Conservation (phyloP, 352 stramenopile species). For the Phytophthora brassicae region DNA sequence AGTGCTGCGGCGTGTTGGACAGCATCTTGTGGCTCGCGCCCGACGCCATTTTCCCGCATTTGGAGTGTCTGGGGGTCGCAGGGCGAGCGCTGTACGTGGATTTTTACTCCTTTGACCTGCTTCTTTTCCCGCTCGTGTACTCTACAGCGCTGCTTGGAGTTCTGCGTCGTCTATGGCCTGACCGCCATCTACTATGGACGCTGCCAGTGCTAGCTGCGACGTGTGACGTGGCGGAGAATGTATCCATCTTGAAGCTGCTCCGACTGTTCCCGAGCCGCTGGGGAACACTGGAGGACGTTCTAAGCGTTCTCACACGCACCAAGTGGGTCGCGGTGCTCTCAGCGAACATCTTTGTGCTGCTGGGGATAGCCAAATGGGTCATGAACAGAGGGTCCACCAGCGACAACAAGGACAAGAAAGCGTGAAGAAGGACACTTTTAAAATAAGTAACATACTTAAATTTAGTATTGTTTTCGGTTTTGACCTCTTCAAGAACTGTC, state of each 20-base stretch:
- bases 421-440: slow-evolving; percentile 10
- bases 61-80: slow-evolving; percentile 35
- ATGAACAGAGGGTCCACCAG: not conserved
- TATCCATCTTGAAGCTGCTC: slow-evolving; percentile 44
- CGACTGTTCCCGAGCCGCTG: slow-evolving; percentile 34
- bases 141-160: slow-evolving; percentile 28
- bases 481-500: too few species aligned
- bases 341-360: slow-evolving; percentile 20
- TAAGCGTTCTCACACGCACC: slow-evolving; percentile 34
- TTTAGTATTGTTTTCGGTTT: too few species aligned
- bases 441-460: too few species aligned
- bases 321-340: slow-evolving; percentile 43
- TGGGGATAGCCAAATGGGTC: slow-evolving; percentile 13
- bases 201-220: slow-evolving; percentile 35
- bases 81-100: slow-evolving; percentile 43
- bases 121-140: slow-evolving; percentile 57
- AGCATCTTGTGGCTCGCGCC: slow-evolving; percentile 34
- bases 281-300: slow-evolving; percentile 25
- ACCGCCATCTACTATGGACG: slow-evolving; percentile 7
- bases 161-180: slow-evolving; percentile 36
- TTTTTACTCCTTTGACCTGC: slow-evolving; percentile 49
- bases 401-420: slow-evolving; percentile 15
- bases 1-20: slow-evolving; percentile 45
- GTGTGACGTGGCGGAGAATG: slow-evolving; percentile 50
- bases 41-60: slow-evolving; percentile 32